phyloP scores from a whole-genome alignment of 116 monocot genomes.

The Iris pallida region DNA sequence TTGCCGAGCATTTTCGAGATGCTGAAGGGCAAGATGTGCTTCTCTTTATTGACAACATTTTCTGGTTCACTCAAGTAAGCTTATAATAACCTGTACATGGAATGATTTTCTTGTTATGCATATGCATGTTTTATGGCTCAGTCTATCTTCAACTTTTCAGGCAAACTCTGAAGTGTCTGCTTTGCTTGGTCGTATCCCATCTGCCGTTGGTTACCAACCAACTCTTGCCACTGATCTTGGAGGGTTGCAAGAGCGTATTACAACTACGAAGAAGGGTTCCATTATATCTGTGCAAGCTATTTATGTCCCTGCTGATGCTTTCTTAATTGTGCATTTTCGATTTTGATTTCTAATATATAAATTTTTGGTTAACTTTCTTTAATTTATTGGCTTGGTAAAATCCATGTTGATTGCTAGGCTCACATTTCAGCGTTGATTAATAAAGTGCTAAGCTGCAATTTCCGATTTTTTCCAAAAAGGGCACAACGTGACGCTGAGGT shows the following conservation, averaged over 20 bases:
- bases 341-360: too few relatives aligned
- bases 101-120: not conserved
- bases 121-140: not conserved
- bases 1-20: slow-evolving; percentile 68
- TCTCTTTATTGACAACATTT: slow-evolving; percentile 84
- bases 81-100: not conserved
- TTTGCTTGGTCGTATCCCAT: slow-evolving; percentile 95
- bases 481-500: too few relatives aligned
- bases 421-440: too few relatives aligned
- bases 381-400: too few relatives aligned
- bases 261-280: slow-evolving; percentile 93
- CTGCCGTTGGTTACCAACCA: slow-evolving; percentile 97
- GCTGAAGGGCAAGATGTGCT: slow-evolving; percentile 90
- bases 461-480: too few relatives aligned
- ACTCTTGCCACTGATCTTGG: slow-evolving; percentile 97
- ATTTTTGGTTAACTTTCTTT: too few relatives aligned
- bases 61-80: slow-evolving; percentile 73
- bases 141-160: slow-evolving; percentile 17
- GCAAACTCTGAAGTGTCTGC: slow-evolving; percentile 99
- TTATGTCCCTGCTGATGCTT: slow-evolving; percentile 98
- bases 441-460: too few relatives aligned
- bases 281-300: slow-evolving; percentile 97
- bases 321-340: too few relatives aligned
- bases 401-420: too few relatives aligned
- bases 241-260: slow-evolving; percentile 93